phyloP scores from a whole-genome alignment of 768 basidiomycete species.

The Phlegmacium glaucopus region DNA sequence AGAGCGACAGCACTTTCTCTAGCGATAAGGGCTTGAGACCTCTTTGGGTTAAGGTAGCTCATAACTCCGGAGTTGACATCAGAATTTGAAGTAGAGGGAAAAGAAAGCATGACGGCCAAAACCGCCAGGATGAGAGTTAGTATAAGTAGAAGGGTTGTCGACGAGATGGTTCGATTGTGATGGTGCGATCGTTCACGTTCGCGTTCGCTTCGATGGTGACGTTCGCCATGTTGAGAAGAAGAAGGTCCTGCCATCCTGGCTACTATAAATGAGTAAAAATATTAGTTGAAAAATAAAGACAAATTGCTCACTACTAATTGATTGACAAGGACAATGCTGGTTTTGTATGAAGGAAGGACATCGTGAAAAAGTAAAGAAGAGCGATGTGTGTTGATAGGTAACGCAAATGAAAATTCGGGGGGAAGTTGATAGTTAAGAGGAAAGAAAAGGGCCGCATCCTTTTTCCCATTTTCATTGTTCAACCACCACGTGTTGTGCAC shows the following conservation, averaged over 20 bases:
- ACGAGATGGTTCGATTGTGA: slow-evolving; percentile 83
- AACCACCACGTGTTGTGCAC: slow-evolving; percentile 43
- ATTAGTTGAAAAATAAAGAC: slow-evolving; percentile 5
- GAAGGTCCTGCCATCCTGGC: slow-evolving; percentile 88
- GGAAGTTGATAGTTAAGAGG: slow-evolving; percentile 26
- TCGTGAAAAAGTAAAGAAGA: slow-evolving; percentile 43
- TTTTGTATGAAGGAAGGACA: slow-evolving; percentile 61
- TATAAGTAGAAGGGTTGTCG: slow-evolving; percentile 83
- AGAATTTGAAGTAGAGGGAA: slow-evolving; percentile 52
- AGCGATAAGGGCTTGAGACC: slow-evolving; percentile 74
- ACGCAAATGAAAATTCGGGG: slow-evolving; percentile 19
- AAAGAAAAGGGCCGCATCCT: slow-evolving; percentile 20
- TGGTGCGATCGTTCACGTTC: slow-evolving; percentile 61
- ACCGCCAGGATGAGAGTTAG: slow-evolving; percentile 84
- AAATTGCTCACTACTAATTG: slow-evolving; percentile 41
- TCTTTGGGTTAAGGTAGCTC: slow-evolving; percentile 78
- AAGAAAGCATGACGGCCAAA: slow-evolving; percentile 86
- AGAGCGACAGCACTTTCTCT: slow-evolving; percentile 77
- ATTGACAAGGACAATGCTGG: slow-evolving; percentile 74
- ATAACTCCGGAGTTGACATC: slow-evolving; percentile 52
- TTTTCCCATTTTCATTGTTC: slow-evolving; percentile 42
- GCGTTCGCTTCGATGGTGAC: slow-evolving; percentile 48
- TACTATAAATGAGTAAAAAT: slow-evolving; percentile 28
- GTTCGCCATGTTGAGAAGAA: slow-evolving; percentile 74
- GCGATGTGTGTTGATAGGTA: slow-evolving; percentile 15